A percentile compares a stretch with the other conserved stretches of the same genome.
Evolutionary conservation across 2,329 filamentous ascomycete genomes (phyloP).

Genomic region (Tolypocladium cylindrosporum): DNA sequence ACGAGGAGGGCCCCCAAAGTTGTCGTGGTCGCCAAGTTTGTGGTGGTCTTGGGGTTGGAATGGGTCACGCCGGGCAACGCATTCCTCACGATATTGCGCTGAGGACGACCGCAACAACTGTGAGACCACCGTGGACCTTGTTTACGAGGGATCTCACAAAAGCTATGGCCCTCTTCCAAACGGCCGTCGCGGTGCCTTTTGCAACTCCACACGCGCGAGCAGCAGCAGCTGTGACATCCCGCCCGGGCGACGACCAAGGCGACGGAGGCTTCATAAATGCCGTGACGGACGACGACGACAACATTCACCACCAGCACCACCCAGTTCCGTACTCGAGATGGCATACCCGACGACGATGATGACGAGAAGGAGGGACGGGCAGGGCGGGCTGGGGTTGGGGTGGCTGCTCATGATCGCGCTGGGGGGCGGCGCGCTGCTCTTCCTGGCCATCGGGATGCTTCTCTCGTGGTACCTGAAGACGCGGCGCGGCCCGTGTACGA

Average conservation of each 20-base stretch:
- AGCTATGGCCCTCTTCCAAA: neutral
- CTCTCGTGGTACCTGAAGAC: conserved; percentile 26
- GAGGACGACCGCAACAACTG: neutral
- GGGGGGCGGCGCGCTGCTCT: conserved; percentile 35
- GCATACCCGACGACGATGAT: conserved; percentile 5
- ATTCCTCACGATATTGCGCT: conserved; percentile 23
- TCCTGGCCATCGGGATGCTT: conserved; percentile 30
- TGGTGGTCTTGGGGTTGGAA: conserved; percentile 19
- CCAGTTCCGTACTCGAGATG: neutral
- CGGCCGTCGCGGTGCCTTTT: neutral
- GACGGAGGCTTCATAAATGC: neutral
- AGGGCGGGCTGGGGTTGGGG: conserved; percentile 19
- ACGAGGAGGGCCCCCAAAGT: neutral
- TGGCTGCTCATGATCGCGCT: conserved; percentile 36
- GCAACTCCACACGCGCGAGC: neutral
- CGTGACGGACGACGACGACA: neutral
- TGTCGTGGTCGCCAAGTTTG: conserved; percentile 5
- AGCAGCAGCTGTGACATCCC: neutral
- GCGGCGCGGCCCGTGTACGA: conserved; percentile 9
- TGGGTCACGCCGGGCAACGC: conserved; percentile 26
- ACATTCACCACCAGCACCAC: no score
- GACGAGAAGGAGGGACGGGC: neutral
- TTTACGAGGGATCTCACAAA: neutral
- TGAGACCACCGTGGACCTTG: neutral
- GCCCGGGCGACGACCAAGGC: neutral